phyloP scores from a whole-genome alignment of 441 rosid genomes.

The Populus hybrid region DNA sequence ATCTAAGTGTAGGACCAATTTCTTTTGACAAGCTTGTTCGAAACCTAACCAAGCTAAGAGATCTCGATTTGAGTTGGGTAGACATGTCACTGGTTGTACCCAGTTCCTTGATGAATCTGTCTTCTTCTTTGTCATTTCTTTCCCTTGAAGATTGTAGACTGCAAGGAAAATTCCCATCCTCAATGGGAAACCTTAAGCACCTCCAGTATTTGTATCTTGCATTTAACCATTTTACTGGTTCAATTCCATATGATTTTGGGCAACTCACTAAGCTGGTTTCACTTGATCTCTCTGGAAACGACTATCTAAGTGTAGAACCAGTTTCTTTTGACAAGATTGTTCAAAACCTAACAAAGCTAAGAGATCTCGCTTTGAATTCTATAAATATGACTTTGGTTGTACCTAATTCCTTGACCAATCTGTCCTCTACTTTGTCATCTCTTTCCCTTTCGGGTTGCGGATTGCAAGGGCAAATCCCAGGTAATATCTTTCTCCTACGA shows the following conservation, averaged over 20 bases:
- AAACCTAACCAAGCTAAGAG: too few species aligned
- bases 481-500: background rate
- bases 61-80: too few species aligned
- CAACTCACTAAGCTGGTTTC: background rate
- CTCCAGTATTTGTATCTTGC: background rate
- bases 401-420: background rate
- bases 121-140: background rate
- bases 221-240: background rate
- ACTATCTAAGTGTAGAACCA: background rate
- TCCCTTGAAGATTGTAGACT: background rate
- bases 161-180: background rate
- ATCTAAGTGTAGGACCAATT: background rate
- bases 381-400: too few species aligned
- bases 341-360: background rate
- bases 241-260: background rate
- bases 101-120: too few species aligned
- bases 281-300: background rate
- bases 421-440: background rate
- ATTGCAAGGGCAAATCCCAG: conserved; percentile 3
- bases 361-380: too few species aligned
- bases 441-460: background rate
- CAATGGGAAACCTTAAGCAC: background rate
- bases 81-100: too few species aligned
- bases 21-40: background rate
- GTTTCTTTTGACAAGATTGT: background rate